These are phyloP conservation scores for Rhododendron griersonianum DNA, from an alignment of 148 eudicot species.

Conservation along the genomic window DNA sequence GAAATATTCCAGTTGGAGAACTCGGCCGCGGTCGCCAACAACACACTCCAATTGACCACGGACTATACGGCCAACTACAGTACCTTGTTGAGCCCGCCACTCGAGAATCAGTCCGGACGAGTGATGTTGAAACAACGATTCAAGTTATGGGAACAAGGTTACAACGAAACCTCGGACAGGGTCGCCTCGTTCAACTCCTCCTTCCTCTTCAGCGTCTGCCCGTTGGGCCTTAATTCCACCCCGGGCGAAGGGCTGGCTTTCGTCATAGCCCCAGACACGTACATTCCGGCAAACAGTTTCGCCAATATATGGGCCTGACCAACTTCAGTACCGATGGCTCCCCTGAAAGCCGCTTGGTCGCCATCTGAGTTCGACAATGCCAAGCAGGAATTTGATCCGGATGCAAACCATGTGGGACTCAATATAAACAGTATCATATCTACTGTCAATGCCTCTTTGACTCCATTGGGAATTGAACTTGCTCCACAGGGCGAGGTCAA, in stretches of 20 bases:
- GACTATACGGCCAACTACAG: slow-evolving; percentile 8
- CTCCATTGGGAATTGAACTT: slow-evolving; percentile 33
- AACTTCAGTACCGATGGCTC: slow-evolving; percentile 47
- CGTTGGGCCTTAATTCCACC: too few species aligned
- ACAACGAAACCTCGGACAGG: not conserved
- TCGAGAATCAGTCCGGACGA: slow-evolving; percentile 40
- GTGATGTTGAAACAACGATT: slow-evolving; percentile 24
- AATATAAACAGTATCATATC: slow-evolving; percentile 51
- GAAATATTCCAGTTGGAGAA: slow-evolving; percentile 3
- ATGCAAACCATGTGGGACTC: slow-evolving; percentile 65
- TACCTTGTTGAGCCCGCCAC: slow-evolving; percentile 19
- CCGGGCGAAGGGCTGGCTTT: slow-evolving; percentile 71
- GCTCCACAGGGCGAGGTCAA: slow-evolving; percentile 26
- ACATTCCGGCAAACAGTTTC: slow-evolving; percentile 34
- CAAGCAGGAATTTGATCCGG: slow-evolving; percentile 54
- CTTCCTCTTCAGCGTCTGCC: slow-evolving; percentile 35
- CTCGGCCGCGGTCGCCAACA: slow-evolving; percentile 42
- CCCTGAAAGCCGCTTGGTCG: slow-evolving; percentile 35
- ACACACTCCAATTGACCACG: slow-evolving; percentile 67
- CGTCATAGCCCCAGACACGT: slow-evolving; percentile 35
- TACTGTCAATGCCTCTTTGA: slow-evolving; percentile 24
- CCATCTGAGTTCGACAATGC: slow-evolving; percentile 71
- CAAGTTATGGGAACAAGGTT: slow-evolving; percentile 38
- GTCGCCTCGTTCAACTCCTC: slow-evolving; percentile 61
- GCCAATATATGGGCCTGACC: slow-evolving; percentile 57